These are phyloP conservation scores for Ettlia oleoabundans DNA, from an alignment of 139 green algal species.

Conservation along the genomic window DNA sequence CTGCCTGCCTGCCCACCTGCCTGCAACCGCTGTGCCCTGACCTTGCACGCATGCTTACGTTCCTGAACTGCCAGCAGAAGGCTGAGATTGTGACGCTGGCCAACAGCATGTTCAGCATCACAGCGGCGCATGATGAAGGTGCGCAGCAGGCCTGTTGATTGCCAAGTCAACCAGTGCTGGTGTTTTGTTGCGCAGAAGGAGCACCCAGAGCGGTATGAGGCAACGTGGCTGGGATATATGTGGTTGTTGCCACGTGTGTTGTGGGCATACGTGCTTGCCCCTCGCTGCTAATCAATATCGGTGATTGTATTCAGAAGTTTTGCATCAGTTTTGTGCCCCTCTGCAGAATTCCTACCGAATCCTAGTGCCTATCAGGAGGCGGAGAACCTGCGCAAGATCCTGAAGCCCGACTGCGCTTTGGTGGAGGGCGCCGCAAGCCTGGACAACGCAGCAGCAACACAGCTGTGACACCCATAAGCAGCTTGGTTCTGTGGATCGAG, in stretches of 20 bases:
- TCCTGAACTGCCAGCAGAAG: constrained; percentile 19
- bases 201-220: too few relatives aligned
- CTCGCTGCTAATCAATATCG: too few relatives aligned
- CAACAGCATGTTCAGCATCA: constrained; percentile 22
- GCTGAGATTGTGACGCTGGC: constrained; percentile 33
- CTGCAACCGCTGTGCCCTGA: too few relatives aligned
- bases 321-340: too few relatives aligned
- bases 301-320: too few relatives aligned
- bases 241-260: too few relatives aligned
- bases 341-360: constrained; percentile 54
- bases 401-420: constrained; percentile 36
- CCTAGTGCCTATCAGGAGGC: constrained; percentile 51
- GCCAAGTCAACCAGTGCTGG: not conserved
- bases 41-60: not conserved
- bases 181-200: too few relatives aligned
- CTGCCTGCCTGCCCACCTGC: not conserved
- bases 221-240: too few relatives aligned
- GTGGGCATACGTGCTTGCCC: too few relatives aligned
- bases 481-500: too few relatives aligned
- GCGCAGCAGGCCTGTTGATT: not conserved
- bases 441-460: not conserved
- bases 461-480: too few relatives aligned
- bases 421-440: constrained; percentile 14
- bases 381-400: constrained; percentile 43
- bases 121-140: constrained; percentile 31